Base-by-base conservation (phyloP, 75 land plant genomes). In the Selaginella moellendorffii region DNA sequence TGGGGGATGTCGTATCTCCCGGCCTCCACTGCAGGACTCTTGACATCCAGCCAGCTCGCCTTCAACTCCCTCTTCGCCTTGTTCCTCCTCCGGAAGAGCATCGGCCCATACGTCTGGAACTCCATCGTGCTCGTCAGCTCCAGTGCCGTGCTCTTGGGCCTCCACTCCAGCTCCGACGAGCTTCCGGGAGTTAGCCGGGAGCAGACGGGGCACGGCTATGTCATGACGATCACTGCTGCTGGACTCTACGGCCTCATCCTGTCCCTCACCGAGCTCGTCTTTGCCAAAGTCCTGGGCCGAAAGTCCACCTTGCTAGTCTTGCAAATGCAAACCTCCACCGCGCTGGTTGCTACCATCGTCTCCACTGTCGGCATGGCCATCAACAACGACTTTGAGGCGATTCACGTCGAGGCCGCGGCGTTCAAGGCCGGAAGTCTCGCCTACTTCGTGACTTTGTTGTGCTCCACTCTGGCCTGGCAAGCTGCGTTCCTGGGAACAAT, bases 1-100 rank as follows among this genome's bases (percentile, higher is more conserved):
- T 56, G 59, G 59, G 59, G 59, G 24, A 25, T 56, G 19, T 56
- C 59, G 19, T 56, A 56, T 24, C 59, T 56, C n/a, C 59, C 59
- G 2, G 59, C 59, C 59, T 56, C 59, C 8, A 56, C 59, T 56
- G 59, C 59, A 19, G 59, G 59, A 8, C 59, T 56, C 8, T n/a
- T 56, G n/a, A 9, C 24, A 2, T 8, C 59, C 21, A 56, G 25
- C 19, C 59, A 56, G 24, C 59, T 56, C 23, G 25, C 59, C 8
- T 56, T 56, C 59, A 56, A 19, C 8, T 56, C 23, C 59, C 5
- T 56, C 24, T 56, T 56, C 59, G 19, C 59, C n/a, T n/a, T 56
- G 59, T 8, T 56, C 21, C 8, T 56, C 8, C 23, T 56, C 23
- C 21, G 24, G n/a, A 19, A 56, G 59, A 56, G n/a, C 17, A 56